A percentile compares a stretch with the other conserved stretches of the same genome.
These are phyloP conservation scores for Podila epicladia DNA, from an alignment of 192 early-diverging fungal species.

Conservation along the genomic window DNA sequence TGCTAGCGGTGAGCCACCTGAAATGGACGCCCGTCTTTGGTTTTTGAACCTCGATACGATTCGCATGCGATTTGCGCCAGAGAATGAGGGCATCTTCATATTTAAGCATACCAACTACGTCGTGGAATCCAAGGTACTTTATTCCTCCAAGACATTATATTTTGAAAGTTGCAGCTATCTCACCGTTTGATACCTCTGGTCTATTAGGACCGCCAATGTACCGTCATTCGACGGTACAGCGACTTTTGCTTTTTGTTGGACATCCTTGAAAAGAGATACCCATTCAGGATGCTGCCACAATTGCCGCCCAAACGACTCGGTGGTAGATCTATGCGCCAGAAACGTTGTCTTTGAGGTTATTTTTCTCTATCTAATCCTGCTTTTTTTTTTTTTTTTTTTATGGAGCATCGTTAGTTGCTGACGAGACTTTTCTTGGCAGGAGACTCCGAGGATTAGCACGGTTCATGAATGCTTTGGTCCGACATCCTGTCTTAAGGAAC, in stretches of 20 bases:
- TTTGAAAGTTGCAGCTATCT: background rate
- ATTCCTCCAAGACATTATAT: background rate
- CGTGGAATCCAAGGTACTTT: constrained; percentile 71
- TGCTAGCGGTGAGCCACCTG: background rate
- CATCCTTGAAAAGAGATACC: constrained; percentile 78
- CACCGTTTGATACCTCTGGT: background rate
- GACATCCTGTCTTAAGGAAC: constrained; percentile 74
- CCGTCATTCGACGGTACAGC: constrained; percentile 85
- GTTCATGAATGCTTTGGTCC: constrained; percentile 77
- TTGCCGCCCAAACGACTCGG: constrained; percentile 90
- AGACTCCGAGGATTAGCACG: constrained; percentile 73
- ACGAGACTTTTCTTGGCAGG: constrained; percentile 76
- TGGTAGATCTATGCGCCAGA: constrained; percentile 57
- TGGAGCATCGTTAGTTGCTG: constrained; percentile 32
- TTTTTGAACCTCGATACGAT: constrained; percentile 65
- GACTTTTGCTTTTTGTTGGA: constrained; percentile 93
- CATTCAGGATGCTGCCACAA: constrained; percentile 81
- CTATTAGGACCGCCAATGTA: constrained; percentile 49
- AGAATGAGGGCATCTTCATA: constrained; percentile 63
- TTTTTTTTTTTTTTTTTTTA: constrained; percentile 6
- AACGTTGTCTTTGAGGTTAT: background rate
- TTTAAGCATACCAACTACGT: constrained; percentile 94
- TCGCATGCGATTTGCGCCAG: constrained; percentile 55
- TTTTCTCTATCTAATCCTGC: background rate
- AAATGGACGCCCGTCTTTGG: constrained; percentile 54